Conservation (phyloP, 164 flowering plant species). For the Tinospora cordifolia region DNA sequence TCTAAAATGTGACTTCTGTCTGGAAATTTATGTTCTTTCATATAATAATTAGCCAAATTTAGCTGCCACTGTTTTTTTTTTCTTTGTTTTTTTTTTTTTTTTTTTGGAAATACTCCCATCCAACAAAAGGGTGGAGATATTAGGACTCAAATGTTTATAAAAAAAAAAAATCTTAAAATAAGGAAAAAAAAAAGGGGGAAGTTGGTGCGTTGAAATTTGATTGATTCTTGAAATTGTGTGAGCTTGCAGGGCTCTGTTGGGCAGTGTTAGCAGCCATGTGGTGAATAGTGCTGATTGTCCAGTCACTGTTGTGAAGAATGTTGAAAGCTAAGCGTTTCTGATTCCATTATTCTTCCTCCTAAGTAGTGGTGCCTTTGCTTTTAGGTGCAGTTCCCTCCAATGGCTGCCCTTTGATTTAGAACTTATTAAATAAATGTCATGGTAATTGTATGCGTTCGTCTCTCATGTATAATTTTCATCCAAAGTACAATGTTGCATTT, state of each 20-base stretch:
- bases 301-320: conserved; percentile 80
- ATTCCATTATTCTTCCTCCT: background rate
- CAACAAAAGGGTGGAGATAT: too few relatives aligned
- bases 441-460: background rate
- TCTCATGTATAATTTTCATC: background rate
- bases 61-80: background rate
- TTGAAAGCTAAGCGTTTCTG: conserved; percentile 12
- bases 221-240: conserved; percentile 6
- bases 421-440: background rate
- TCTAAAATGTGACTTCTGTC: too few relatives aligned
- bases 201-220: background rate
- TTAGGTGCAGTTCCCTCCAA: background rate
- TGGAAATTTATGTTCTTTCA: too few relatives aligned
- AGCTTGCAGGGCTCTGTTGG: conserved; percentile 64
- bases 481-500: background rate
- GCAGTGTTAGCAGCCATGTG: conserved; percentile 85
- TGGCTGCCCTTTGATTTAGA: conserved; percentile 2
- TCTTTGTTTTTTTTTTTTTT: background rate
- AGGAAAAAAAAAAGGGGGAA: too few relatives aligned
- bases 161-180: too few relatives aligned
- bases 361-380: background rate
- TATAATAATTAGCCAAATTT: too few relatives aligned
- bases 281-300: conserved; percentile 78
- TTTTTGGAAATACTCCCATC: too few relatives aligned
- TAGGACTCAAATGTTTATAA: too few relatives aligned